phyloP scores from a whole-genome alignment of 139 green algal species.

The Asterochloris erici region DNA sequence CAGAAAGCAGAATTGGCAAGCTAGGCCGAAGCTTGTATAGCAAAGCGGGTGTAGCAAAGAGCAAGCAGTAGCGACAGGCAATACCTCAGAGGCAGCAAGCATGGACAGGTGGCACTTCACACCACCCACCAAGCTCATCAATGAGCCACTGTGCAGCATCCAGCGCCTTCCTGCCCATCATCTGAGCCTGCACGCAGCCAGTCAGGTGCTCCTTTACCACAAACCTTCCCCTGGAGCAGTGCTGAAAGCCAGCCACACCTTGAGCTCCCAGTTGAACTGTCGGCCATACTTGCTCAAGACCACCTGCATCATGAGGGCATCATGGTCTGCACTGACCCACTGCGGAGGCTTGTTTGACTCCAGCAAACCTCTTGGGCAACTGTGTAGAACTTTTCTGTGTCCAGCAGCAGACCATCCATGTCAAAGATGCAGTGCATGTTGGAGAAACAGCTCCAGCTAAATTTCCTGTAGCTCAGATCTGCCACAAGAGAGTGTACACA shows the following conservation, averaged over 20 bases:
- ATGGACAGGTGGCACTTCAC: too few species aligned
- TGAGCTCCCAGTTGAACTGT: constrained; percentile 81
- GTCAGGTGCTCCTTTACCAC: neutral
- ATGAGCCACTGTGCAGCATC: constrained; percentile 50
- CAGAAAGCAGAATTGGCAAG: neutral
- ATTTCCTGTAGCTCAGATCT: too few species aligned
- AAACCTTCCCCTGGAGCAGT: neutral
- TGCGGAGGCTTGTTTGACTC: neutral
- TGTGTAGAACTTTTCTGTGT: constrained; percentile 83
- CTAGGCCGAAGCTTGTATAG: too few species aligned
- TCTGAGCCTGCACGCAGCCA: constrained; percentile 30
- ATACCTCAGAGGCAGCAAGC: too few species aligned
- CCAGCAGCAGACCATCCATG: constrained; percentile 80
- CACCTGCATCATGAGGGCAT: constrained; percentile 13
- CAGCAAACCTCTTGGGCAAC: constrained; percentile 37
- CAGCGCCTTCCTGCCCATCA: constrained; percentile 74
- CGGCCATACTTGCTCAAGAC: constrained; percentile 55
- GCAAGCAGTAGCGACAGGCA: too few species aligned
- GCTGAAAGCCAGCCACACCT: constrained; percentile 29
- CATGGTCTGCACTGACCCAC: neutral
- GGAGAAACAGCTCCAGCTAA: too few species aligned
- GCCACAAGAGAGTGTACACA: too few species aligned
- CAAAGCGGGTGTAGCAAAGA: too few species aligned
- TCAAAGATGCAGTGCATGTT: constrained; percentile 34
- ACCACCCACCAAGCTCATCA: constrained; percentile 14